Evolutionary conservation across 495 filamentous ascomycete genomes (phyloP).

Genomic region (Haplographium delicatum): DNA sequence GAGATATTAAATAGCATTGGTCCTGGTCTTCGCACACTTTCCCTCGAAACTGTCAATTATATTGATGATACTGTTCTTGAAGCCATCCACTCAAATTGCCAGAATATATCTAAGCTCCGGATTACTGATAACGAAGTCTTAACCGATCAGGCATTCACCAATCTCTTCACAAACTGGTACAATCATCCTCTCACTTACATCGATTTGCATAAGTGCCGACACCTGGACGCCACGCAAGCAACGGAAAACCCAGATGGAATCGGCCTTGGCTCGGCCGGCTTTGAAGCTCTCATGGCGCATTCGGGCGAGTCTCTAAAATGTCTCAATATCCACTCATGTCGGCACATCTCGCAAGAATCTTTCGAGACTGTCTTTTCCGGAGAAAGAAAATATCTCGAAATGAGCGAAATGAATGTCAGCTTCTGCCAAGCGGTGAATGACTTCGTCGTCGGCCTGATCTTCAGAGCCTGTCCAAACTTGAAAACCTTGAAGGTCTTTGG

Average conservation of each 20-base stretch:
- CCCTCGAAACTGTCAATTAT: constrained; percentile 53
- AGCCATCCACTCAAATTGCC: constrained; percentile 62
- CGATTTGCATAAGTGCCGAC: constrained; percentile 69
- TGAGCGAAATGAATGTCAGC: constrained; percentile 68
- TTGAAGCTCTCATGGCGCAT: constrained; percentile 78
- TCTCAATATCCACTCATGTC: constrained; percentile 71
- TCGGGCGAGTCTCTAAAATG: constrained; percentile 57
- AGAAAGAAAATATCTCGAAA: constrained; percentile 55
- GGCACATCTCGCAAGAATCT: constrained; percentile 62
- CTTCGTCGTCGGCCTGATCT: constrained; percentile 65
- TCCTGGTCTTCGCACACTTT: constrained; percentile 60
- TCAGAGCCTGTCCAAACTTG: constrained; percentile 66
- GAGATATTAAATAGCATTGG: constrained; percentile 57
- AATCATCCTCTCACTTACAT: constrained; percentile 63
- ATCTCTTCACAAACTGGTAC: constrained; percentile 69
- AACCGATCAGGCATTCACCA: constrained; percentile 63
- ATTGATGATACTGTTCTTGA: constrained; percentile 59
- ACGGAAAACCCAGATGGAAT: constrained; percentile 53
- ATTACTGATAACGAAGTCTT: constrained; percentile 68
- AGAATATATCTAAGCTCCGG: constrained; percentile 64
- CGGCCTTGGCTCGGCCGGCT: constrained; percentile 68
- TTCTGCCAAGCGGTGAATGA: constrained; percentile 75
- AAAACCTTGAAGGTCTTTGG: constrained; percentile 75
- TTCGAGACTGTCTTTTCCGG: constrained; percentile 65
- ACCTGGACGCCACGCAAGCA: constrained; percentile 56